phyloP scores from a whole-genome alignment of 768 basidiomycete genomes.

The Phylloporus sp. region DNA sequence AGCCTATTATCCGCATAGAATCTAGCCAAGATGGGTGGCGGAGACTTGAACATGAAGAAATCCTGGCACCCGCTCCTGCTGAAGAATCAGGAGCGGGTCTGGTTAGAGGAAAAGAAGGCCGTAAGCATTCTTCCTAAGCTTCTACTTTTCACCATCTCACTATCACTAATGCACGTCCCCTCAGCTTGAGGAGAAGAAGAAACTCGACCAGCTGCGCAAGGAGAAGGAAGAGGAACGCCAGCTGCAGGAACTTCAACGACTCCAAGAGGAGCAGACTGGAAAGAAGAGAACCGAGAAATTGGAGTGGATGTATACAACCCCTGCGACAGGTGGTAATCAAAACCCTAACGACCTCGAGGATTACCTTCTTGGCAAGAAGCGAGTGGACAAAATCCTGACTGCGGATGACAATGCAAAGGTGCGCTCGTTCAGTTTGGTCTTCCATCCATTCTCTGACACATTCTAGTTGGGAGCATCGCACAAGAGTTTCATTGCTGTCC shows the following conservation, averaged over 20 bases:
- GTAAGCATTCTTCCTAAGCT: constrained; percentile 45
- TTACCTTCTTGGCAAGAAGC: constrained; percentile 94
- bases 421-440: constrained; percentile 10
- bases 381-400: constrained; percentile 93
- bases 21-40: constrained; percentile 87
- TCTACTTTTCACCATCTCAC: neutral
- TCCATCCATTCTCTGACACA: constrained; percentile 1
- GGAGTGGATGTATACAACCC: constrained; percentile 99
- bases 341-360: constrained; percentile 93
- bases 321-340: constrained; percentile 81
- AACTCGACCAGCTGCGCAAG: constrained; percentile 92
- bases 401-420: constrained; percentile 92
- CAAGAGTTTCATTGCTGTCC: constrained; percentile 91
- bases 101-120: constrained; percentile 97
- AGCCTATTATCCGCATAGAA: constrained; percentile 12
- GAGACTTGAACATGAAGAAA: constrained; percentile 99
- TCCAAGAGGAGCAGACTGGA: constrained; percentile 94
- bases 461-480: constrained; percentile 75
- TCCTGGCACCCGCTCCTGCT: constrained; percentile 98
- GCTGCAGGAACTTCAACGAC: constrained; percentile 89
- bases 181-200: constrained; percentile 98
- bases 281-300: constrained; percentile 91
- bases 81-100: constrained; percentile 98
- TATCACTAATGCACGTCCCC: constrained; percentile 10
- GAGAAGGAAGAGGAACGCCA: constrained; percentile 98